Base-by-base conservation (phyloP, 1,284 basidiomycete genomes). In the Rhodotorula glutinis region DNA sequence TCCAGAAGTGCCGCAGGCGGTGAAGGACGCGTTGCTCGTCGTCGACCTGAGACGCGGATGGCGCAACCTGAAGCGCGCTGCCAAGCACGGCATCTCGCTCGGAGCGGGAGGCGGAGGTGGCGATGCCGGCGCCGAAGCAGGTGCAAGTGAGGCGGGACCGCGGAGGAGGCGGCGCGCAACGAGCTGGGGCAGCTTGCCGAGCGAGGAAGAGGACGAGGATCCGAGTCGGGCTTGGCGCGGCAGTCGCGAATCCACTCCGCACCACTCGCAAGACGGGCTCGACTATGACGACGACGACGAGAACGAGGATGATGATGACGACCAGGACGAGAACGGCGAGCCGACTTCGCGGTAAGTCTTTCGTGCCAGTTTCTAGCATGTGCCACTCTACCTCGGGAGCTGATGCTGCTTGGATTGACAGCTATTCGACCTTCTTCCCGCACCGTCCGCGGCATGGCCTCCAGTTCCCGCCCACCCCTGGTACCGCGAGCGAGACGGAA, bases 31-130 rank as follows among this genome's bases (percentile, higher is more conserved):
- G 1, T 40, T 70, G 5, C 58, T 74, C 38, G 70, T 75, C 27
- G 61, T 75, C 4, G 70, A 75, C 47, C 54, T 75, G 9, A 49
- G 69, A 1, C 55, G 70, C 9, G 57, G 72, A 9, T 75, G 74
- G 74, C 43, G 61, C 19, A 63, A 60, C 25, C 51, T 69, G 23
- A 74, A 74, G 51, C 58, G 61, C 4, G 72, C 62, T 2, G 70
- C 59, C 21, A 64, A 57, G 60, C 60, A 54, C 23, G 62, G 66
- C 10, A 41, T 60, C 23, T 30, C 19, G 11, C 58, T 59, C 16
- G 51, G 53, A 33, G n/a, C 40, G 11, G 27, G 57, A 49, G 30
- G 62, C 40, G 44, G 52, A 51, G 63, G 53, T 40, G 33, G 30
- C 8, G 27, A 23, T 33, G 27, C 43, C 13, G 17, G 27, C 19